phyloP scores from a whole-genome alignment of 345 rosid species.

The Cardamine chenopodiifolia region DNA sequence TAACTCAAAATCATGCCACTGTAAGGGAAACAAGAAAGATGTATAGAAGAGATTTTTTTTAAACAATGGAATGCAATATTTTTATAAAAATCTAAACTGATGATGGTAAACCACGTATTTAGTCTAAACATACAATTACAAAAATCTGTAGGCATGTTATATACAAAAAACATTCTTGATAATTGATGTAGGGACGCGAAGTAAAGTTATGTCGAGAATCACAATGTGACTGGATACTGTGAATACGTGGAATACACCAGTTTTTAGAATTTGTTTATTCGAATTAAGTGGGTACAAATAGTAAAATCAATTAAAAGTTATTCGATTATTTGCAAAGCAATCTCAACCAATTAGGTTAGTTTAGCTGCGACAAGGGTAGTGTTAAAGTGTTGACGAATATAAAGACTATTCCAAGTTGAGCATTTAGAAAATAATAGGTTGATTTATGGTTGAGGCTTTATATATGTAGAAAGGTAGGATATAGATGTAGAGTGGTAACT shows the following conservation, averaged over 20 bases:
- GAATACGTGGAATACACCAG: slow-evolving; percentile 19
- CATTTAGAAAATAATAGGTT: neutral
- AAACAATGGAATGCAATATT: neutral
- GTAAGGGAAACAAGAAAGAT: no score
- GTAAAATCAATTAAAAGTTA: neutral
- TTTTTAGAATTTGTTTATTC: neutral
- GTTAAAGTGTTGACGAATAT: neutral
- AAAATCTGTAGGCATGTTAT: neutral
- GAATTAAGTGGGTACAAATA: neutral
- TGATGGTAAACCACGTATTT: neutral
- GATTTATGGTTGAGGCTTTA: neutral
- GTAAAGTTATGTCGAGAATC: neutral
- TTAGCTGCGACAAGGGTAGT: slow-evolving; percentile 5
- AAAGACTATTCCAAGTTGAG: slow-evolving; percentile 11
- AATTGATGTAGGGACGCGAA: neutral
- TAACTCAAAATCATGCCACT: no score
- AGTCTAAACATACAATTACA: neutral
- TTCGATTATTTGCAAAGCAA: neutral
- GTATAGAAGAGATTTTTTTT: no score
- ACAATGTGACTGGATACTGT: neutral
- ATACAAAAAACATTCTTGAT: neutral
- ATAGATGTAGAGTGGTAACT: neutral
- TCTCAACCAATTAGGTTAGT: neutral
- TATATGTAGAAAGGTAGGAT: slow-evolving; percentile 7
- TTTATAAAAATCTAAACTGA: neutral